Evolutionary conservation across 1,284 basidiomycete genomes (phyloP).

Genomic region (Lignosus rhinocerotis): DNA sequence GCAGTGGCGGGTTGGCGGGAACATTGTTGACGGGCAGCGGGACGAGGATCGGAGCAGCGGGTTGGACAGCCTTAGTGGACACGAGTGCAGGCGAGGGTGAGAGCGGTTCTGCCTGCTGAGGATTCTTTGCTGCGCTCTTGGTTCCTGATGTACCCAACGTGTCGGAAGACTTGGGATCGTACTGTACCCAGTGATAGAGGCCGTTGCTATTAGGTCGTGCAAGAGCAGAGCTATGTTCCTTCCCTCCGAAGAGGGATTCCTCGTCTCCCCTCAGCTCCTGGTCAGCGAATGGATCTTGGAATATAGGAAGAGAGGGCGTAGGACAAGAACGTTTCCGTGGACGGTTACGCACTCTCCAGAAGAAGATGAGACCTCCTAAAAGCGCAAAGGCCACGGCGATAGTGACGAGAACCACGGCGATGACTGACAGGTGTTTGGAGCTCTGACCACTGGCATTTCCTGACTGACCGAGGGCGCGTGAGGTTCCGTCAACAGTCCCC

Average conservation of each 20-base stretch:
- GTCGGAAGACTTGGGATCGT: slow-evolving; percentile 34
- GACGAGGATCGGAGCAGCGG: slow-evolving; percentile 6
- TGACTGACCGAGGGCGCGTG: slow-evolving; percentile 14
- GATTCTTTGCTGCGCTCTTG: neutral
- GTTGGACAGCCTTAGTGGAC: slow-evolving; percentile 4
- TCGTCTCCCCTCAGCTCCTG: slow-evolving; percentile 43
- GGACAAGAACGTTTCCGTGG: slow-evolving; percentile 52
- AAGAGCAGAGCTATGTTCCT: slow-evolving; percentile 54
- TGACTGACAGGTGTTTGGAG: slow-evolving; percentile 37
- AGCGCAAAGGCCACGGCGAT: slow-evolving; percentile 59
- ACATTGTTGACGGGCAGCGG: neutral
- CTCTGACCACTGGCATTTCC: slow-evolving; percentile 5
- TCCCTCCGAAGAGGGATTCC: slow-evolving; percentile 74
- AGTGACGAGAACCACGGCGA: slow-evolving; percentile 56
- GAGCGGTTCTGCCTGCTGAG: neutral
- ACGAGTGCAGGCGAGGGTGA: neutral
- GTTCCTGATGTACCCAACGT: neutral
- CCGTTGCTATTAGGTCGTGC: slow-evolving; percentile 41
- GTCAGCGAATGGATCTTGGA: slow-evolving; percentile 51
- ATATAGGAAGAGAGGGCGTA: slow-evolving; percentile 70
- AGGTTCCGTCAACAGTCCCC: slow-evolving; percentile 3
- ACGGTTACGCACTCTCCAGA: slow-evolving; percentile 48
- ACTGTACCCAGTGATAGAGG: slow-evolving; percentile 64
- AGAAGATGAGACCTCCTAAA: slow-evolving; percentile 47
- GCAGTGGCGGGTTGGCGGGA: slow-evolving; percentile 13